phyloP scores from a whole-genome alignment of 2,329 filamentous ascomycete species.

The Nemania sp. region DNA sequence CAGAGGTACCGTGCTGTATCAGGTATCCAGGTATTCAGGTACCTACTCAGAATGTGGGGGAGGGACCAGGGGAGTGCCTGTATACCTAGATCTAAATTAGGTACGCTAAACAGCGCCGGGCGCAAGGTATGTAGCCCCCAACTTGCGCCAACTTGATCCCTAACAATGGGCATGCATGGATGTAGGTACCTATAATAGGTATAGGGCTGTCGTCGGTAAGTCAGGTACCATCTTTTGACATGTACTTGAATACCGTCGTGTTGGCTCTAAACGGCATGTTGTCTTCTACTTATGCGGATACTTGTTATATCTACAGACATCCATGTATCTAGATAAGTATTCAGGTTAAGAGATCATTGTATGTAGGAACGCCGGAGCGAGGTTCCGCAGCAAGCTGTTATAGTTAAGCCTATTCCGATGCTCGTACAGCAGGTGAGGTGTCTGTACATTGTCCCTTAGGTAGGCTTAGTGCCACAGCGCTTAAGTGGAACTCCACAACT shows the following conservation, averaged over 20 bases:
- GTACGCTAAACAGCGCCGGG: too few relatives aligned
- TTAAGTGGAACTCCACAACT: slow-evolving; percentile 30
- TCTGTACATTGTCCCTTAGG: too few relatives aligned
- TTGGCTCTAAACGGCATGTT: background rate
- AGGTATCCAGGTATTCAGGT: slow-evolving; percentile 15
- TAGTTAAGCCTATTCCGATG: slow-evolving; percentile 27
- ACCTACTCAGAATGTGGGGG: background rate
- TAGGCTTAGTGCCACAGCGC: slow-evolving; percentile 2
- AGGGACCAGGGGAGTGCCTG: too few relatives aligned
- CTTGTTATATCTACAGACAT: background rate
- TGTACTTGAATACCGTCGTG: background rate
- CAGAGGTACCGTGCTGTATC: background rate
- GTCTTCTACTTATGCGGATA: background rate
- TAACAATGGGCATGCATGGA: background rate
- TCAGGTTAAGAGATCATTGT: too few relatives aligned
- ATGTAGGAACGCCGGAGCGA: slow-evolving; percentile 15
- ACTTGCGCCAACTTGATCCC: too few relatives aligned
- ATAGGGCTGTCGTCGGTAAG: background rate
- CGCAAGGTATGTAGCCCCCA: background rate
- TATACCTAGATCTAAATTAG: too few relatives aligned
- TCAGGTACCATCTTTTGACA: too few relatives aligned
- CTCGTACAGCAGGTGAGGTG: slow-evolving; percentile 8
- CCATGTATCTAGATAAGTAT: background rate
- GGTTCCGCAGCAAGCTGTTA: slow-evolving; percentile 18
- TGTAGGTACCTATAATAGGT: background rate